Evolutionary conservation across 441 rosid species (phyloP), one percentile per base, ranked within the genome.

Genomic region (Erysimum pusillum): DNA sequence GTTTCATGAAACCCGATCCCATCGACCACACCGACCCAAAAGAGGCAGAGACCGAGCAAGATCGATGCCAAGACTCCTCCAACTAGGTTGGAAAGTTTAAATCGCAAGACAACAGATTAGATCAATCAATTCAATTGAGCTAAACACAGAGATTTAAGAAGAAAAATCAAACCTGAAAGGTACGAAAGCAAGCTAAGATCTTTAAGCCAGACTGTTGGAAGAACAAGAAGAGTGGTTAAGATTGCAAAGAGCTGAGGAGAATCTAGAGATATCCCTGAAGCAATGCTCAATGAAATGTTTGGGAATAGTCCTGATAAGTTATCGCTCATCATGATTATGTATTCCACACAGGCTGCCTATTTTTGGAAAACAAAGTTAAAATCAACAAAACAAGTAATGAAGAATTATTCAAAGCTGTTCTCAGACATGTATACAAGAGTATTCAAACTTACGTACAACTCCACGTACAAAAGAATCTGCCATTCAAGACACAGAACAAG

Each of bases 201-300:
- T 76, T 87, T 88, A 53, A 91, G 92, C 97, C 94, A 94, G 74
- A 88, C 92, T 0, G 97, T 87, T 46, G 97, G 99, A 83, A 94
- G 97, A 79, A 89, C 83, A 57, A 88, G 42, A 28, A 89, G 66
- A 46, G 90, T 86, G 46, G 91, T 75, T 54, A 73, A 35, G 11
- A 90, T 58, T 11, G 91, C 83, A 78, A 91, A 90, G 42, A 83
- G 12, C 44, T 86, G 87, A 73, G 76, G 79, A 45, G 88, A 67
- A 44, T 82, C 82, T 22, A 92, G 77, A 67, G 79, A 73, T 35
- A 84, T 41, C 70, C 86, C 96, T 13, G 82, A 83, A 10, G 89
- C 52, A 56, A 79, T 62, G 76, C 69, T 57, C 58, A 89, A 56
- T 79, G 76, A 58, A 54, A 85, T 60, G 77, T 84, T 76, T 10